Evolutionary conservation across 2,329 filamentous ascomycete genomes (phyloP), one percentile per base, ranked within the genome.

Genomic region (Ceratocystis cacaofunesta): DNA sequence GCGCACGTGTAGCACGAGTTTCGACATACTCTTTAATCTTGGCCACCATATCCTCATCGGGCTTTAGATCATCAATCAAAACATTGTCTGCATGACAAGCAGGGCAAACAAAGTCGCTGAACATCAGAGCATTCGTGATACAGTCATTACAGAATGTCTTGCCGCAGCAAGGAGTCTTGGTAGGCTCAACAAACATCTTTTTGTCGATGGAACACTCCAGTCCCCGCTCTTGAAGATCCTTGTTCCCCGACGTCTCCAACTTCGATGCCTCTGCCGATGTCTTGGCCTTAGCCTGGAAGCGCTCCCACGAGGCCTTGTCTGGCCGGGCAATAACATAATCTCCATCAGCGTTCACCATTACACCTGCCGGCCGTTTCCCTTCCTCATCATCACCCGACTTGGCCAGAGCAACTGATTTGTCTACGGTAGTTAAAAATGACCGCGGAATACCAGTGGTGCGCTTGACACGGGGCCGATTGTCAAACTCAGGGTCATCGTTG

Each of bases 81-180:
- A 96, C 90, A 72, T 90, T 90, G 74, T 96, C 91, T 69, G 87
- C 88, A 77, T 89, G 85, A 80, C 94, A 99, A 71, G 86, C 87
- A 69, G 94, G 94, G 77, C 94, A 99, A 76, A 92, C 82, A 78
- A 99, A 91, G 82, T 99, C 94, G 83, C 88, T 94, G 80, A 97
- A 92, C 78, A 96, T 92, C 77, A 99, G 86, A 77, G 92, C 90
- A 84, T 96, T 96, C 75, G 94, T 95, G 78, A 99, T 96, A 87
- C 94, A 99, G 76, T 96, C 91, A 84, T 94, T 94, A 83, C 94
- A 99, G 82, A 95, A 99, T 74, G 92, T 96, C 83, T 89, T 95
- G 79, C 89, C 85, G 82, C 94, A 99, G 84, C 94, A 99, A 70
- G 94, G 92, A 74, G 94, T 97, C 84, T 96, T 95, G 82, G 95